A percentile compares a stretch with the other conserved stretches of the same genome.
Conservation (phyloP, 305 asterid genomes). For the Vinca major region DNA sequence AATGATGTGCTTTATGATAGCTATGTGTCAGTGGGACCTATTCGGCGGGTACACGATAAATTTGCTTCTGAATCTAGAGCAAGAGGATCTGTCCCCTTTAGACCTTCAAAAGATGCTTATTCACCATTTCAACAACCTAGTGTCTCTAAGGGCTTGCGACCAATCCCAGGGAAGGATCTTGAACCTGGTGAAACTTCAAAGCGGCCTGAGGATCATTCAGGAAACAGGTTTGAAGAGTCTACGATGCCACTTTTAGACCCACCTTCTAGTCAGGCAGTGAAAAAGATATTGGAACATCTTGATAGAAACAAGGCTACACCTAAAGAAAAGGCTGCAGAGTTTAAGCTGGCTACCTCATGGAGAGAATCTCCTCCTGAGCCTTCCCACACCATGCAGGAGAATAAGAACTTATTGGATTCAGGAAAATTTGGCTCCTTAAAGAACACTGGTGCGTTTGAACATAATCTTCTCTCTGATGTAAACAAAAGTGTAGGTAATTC, state of each 20-base stretch:
- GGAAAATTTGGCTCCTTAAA: slow-evolving; percentile 31
- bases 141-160: slow-evolving; percentile 38
- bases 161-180: slow-evolving; percentile 29
- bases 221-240: slow-evolving; percentile 26
- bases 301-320: slow-evolving; percentile 73
- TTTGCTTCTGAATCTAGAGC: slow-evolving; percentile 64
- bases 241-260: slow-evolving; percentile 20
- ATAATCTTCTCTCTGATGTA: slow-evolving; percentile 21
- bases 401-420: slow-evolving; percentile 21
- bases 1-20: slow-evolving; percentile 31
- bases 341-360: slow-evolving; percentile 51
- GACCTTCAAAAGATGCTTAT: slow-evolving; percentile 37
- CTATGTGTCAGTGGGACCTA: slow-evolving; percentile 80
- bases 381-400: slow-evolving; percentile 26
- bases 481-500: slow-evolving; percentile 29
- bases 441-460: slow-evolving; percentile 23
- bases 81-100: slow-evolving; percentile 51
- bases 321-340: slow-evolving; percentile 65
- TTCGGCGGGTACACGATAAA: slow-evolving; percentile 54
- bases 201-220: neutral
- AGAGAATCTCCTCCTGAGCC: slow-evolving; percentile 37
- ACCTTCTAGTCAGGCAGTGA: slow-evolving; percentile 36
- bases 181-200: slow-evolving; percentile 43
- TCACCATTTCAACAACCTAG: slow-evolving; percentile 26
- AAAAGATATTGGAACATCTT: slow-evolving; percentile 61